Evolutionary conservation across 192 early-diverging fungal genomes (phyloP).

Genomic region (Coemansia sp.): DNA sequence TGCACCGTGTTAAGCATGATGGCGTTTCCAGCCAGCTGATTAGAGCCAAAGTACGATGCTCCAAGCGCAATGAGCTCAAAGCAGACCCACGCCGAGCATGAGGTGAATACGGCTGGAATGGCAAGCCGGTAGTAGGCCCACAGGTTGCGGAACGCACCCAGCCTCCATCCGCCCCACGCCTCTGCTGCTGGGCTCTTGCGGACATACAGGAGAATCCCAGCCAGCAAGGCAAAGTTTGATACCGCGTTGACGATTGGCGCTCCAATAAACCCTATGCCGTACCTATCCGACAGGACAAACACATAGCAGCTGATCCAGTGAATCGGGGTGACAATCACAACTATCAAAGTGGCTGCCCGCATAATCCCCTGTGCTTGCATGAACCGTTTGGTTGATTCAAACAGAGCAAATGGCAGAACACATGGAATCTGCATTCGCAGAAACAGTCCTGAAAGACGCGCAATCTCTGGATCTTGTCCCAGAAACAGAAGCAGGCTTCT

Average conservation of each 20-base stretch:
- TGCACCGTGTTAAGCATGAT: too few species aligned
- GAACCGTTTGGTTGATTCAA: constrained; percentile 80
- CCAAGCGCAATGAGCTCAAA: too few species aligned
- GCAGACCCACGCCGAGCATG: too few species aligned
- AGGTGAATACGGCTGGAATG: not conserved
- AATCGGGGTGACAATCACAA: constrained; percentile 63
- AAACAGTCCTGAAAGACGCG: constrained; percentile 59
- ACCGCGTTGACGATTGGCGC: constrained; percentile 74
- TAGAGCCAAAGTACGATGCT: too few species aligned
- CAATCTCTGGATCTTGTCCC: constrained; percentile 66
- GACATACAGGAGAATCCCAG: constrained; percentile 67
- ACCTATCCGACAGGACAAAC: constrained; percentile 67
- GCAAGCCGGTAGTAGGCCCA: constrained; percentile 65
- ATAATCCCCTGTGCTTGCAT: constrained; percentile 85
- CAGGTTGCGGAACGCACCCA: constrained; percentile 65
- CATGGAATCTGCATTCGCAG: constrained; percentile 67
- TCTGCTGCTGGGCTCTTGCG: constrained; percentile 56
- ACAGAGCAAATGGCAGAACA: constrained; percentile 69
- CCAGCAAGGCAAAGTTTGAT: constrained; percentile 68
- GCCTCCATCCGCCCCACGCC: constrained; percentile 42
- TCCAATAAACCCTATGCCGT: constrained; percentile 74
- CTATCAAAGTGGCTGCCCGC: constrained; percentile 36
- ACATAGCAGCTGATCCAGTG: constrained; percentile 74
- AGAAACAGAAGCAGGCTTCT: constrained; percentile 66
- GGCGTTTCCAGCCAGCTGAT: too few species aligned